phyloP scores from a whole-genome alignment of 345 rosid species.

The Murraya paniculata region DNA sequence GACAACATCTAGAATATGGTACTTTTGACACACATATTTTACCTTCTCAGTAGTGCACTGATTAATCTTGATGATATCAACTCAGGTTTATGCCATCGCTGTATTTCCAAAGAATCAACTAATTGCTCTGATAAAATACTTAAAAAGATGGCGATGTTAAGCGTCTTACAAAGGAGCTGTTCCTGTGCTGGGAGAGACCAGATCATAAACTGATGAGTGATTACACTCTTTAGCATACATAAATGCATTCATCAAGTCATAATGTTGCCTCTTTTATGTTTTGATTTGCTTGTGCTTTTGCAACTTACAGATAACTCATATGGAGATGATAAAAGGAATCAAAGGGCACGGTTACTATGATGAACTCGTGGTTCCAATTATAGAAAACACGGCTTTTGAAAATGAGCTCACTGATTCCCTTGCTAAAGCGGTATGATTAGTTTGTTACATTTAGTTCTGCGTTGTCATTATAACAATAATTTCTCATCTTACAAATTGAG shows the following conservation, averaged over 20 bases:
- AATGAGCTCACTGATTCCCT: constrained; percentile 89
- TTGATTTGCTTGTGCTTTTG: constrained; percentile 12
- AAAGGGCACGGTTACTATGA: constrained; percentile 95
- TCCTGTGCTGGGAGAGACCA: not conserved
- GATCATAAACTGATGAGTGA: not conserved
- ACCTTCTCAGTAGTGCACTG: not conserved
- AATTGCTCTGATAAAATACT: not conserved
- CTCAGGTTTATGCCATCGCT: not conserved
- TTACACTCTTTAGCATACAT: not conserved
- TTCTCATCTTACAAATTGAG: not conserved
- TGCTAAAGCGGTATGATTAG: constrained; percentile 69
- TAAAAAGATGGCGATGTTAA: not conserved
- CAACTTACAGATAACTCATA: constrained; percentile 73
- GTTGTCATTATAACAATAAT: not conserved
- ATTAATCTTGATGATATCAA: not conserved
- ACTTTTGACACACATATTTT: not conserved
- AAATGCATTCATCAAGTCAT: not conserved
- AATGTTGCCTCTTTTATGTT: not conserved
- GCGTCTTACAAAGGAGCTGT: not conserved
- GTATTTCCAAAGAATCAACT: not conserved
- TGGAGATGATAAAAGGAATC: constrained; percentile 99
- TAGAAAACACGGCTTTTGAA: constrained; percentile 93
- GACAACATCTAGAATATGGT: not conserved
- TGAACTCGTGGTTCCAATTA: constrained; percentile 91
- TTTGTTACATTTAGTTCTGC: not conserved